Percentiles rank a stretch among this genome's conserved stretches.
These are phyloP conservation scores for Umbelopsis ramanniana DNA, from an alignment of 192 early-diverging fungal species.

Conservation along the genomic window DNA sequence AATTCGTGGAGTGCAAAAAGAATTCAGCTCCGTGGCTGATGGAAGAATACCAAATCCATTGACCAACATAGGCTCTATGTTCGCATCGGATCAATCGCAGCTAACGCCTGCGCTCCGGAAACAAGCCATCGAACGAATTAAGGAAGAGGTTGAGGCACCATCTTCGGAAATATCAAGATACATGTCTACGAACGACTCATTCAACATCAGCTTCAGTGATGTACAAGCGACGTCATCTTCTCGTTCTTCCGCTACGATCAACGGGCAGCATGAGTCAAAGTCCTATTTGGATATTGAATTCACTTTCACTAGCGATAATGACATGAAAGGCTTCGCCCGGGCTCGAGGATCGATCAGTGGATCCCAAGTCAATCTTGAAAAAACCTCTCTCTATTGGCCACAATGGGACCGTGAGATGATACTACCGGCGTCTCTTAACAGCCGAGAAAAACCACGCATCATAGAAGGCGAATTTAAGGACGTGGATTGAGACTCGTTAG, in stretches of 20 bases:
- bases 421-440: neutral
- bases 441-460: neutral
- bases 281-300: neutral
- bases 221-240: neutral
- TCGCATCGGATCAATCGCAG: neutral
- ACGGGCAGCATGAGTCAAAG: neutral
- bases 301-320: neutral
- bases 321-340: neutral
- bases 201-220: neutral
- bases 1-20: neutral
- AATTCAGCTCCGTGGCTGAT: neutral
- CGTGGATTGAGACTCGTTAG: neutral
- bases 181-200: neutral
- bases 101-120: neutral
- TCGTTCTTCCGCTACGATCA: neutral
- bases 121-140: slow-evolving; percentile 21
- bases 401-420: slow-evolving; percentile 12
- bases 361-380: neutral
- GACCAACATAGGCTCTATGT: neutral
- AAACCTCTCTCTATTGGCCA: slow-evolving; percentile 2
- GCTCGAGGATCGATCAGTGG: neutral
- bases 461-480: slow-evolving; percentile 14
- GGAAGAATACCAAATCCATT: neutral
- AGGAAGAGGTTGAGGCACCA: neutral
- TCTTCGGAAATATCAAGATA: slow-evolving; percentile 8